A percentile compares a stretch with the other conserved stretches of the same genome.
phyloP scores from a whole-genome alignment of 2,329 filamentous ascomycete genomes.

The Alternaria rosae region DNA sequence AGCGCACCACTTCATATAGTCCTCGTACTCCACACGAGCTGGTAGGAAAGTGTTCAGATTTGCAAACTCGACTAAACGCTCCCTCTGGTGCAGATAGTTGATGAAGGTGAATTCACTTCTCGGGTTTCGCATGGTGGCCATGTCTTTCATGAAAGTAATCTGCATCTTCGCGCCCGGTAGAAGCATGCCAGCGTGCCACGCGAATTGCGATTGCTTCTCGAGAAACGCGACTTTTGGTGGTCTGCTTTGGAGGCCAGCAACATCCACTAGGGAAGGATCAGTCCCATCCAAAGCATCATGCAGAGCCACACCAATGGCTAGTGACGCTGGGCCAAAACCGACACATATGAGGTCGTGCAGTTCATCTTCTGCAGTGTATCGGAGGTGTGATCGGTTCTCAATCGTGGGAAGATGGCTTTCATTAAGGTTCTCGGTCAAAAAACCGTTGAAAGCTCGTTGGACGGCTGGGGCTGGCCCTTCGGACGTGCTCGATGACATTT shows the following conservation, averaged over 20 bases:
- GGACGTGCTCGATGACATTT: slow-evolving; percentile 27
- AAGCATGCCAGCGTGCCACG: slow-evolving; percentile 96
- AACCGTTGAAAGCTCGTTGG: slow-evolving; percentile 41
- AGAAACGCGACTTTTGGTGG: slow-evolving; percentile 82
- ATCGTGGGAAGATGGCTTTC: slow-evolving; percentile 36
- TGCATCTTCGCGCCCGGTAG: slow-evolving; percentile 95
- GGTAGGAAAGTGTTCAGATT: slow-evolving; percentile 91
- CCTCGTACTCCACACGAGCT: slow-evolving; percentile 86
- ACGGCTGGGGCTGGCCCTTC: slow-evolving; percentile 27
- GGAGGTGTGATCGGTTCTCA: slow-evolving; percentile 57
- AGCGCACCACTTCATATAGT: slow-evolving; percentile 94
- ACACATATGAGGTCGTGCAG: slow-evolving; percentile 87
- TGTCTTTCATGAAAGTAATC: slow-evolving; percentile 95
- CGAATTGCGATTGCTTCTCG: slow-evolving; percentile 82
- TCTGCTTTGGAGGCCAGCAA: slow-evolving; percentile 46
- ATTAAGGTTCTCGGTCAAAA: slow-evolving; percentile 34
- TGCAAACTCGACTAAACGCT: slow-evolving; percentile 85
- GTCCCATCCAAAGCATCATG: slow-evolving; percentile 70
- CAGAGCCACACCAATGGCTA: slow-evolving; percentile 87
- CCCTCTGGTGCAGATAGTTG: slow-evolving; percentile 87
- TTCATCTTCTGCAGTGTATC: slow-evolving; percentile 64
- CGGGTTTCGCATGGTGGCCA: slow-evolving; percentile 87
- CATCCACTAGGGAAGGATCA: slow-evolving; percentile 38
- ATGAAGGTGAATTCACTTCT: slow-evolving; percentile 92
- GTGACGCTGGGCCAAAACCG: slow-evolving; percentile 89